Conservation (phyloP, 2,329 filamentous ascomycete species). For the Talaromyces funiculosus region DNA sequence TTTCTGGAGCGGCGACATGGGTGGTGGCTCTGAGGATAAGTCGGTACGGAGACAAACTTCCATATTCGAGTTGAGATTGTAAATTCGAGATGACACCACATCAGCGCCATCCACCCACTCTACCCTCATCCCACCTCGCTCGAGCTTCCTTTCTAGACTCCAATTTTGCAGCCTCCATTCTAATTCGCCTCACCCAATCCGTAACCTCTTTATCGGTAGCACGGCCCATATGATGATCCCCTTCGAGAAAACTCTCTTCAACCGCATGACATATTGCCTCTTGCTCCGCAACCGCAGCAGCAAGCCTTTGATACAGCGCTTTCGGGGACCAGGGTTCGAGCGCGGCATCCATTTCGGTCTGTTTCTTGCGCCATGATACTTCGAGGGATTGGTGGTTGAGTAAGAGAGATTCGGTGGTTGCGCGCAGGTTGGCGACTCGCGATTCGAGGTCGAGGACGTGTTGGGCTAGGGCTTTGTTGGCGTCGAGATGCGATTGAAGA, state of each 20-base stretch:
- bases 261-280: constrained; percentile 72
- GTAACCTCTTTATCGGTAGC: constrained; percentile 74
- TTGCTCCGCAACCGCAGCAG: constrained; percentile 73
- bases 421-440: constrained; percentile 51
- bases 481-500: constrained; percentile 59
- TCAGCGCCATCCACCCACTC: constrained; percentile 90
- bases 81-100: neutral
- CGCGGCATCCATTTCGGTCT: constrained; percentile 80
- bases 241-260: constrained; percentile 88
- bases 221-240: constrained; percentile 41
- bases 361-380: constrained; percentile 84
- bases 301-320: constrained; percentile 75
- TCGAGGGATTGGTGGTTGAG: constrained; percentile 80
- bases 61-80: neutral
- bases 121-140: constrained; percentile 90
- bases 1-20: neutral
- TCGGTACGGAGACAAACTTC: neutral
- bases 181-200: constrained; percentile 77
- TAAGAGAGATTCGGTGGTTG: constrained; percentile 71
- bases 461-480: constrained; percentile 65
- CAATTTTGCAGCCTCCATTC: constrained; percentile 71
- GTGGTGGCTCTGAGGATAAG: neutral
- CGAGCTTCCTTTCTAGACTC: constrained; percentile 82
- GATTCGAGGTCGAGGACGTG: constrained; percentile 39
- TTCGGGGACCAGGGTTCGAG: constrained; percentile 80